Base-by-base conservation (phyloP, 2,329 filamentous ascomycete species). In the Colletotrichum plurivorum region DNA sequence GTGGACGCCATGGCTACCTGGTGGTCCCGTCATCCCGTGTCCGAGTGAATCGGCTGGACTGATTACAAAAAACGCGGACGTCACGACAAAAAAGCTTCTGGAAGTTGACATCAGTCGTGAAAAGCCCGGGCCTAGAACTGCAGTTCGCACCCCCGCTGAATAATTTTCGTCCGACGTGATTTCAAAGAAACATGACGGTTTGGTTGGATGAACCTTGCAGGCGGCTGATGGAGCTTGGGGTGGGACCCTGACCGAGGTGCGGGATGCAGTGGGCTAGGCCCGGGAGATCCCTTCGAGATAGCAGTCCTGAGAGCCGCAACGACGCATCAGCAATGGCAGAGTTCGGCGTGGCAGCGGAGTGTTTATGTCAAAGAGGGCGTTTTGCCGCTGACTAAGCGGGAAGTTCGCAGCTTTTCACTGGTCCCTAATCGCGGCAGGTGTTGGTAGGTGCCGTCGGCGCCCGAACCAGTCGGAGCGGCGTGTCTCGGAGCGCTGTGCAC, bases 361-460 rank as follows among this genome's bases (percentile, higher is more conserved):
- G 15, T 31, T 13, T 18, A n/a, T 58, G 53, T 58, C 53, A 54
- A 45, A 22, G 20, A 1, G 9, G 8, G 18, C 22, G 53, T 48
- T 3, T 4, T 1, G 0, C 20, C 66, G 66, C 66, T 69, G 51
- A 69, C n/a, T 66, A 22, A 69, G 62, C 62, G 66, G 55, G n/a
- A 0, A 39, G 1, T 5, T 55, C 18, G 49, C 13, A 13, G 12
- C 7, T 27, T 18, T 16, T 1, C n/a, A 36, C 10, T 10, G 6
- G 18, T 43, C 10, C 36, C 16, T 18, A 22, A 9, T 43, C 5
- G 25, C 39, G 20, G 25, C 41, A 31, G 7, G 27, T 10, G 53
- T 31, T 20, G 22, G 13, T 27, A 20, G 16, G 45, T 2, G 2
- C 2, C 3, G 22, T 9, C 13, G 27, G 31, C 31, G 31, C 31